These are phyloP conservation scores for Sphaerulina musiva DNA, from an alignment of 2,329 filamentous ascomycete genomes.

Conservation along the genomic window DNA sequence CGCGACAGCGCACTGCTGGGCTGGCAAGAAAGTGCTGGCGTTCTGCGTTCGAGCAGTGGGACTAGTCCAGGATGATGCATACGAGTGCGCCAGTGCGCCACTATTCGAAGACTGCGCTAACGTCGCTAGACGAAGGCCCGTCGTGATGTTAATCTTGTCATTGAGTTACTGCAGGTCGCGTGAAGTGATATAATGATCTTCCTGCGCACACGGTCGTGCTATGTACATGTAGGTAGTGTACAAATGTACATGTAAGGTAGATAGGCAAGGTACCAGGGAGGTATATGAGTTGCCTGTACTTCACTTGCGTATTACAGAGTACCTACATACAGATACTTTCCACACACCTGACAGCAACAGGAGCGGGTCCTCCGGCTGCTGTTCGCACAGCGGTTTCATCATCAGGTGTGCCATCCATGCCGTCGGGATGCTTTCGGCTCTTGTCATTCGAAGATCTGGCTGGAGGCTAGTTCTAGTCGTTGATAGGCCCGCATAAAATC, in stretches of 20 bases:
- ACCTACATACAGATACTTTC: too few species aligned
- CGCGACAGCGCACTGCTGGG: not conserved
- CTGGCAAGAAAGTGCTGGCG: not conserved
- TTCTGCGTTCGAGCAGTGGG: not conserved
- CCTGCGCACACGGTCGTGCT: not conserved
- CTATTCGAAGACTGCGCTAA: not conserved
- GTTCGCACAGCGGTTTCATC: not conserved
- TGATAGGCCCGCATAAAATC: not conserved
- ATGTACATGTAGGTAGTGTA: too few species aligned
- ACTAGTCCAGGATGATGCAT: not conserved
- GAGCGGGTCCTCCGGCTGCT: not conserved
- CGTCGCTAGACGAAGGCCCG: too few species aligned
- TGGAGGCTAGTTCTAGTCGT: not conserved
- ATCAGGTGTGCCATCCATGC: not conserved
- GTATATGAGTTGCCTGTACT: too few species aligned
- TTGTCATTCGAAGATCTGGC: not conserved
- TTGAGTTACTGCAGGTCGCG: not conserved
- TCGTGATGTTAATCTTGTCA: too few species aligned
- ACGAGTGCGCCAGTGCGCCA: not conserved
- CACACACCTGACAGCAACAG: not conserved
- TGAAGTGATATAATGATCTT: not conserved
- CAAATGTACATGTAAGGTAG: too few species aligned
- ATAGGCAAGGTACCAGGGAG: too few species aligned
- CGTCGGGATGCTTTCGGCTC: not conserved
- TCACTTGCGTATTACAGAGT: too few species aligned